Evolutionary conservation across 2,329 filamentous ascomycete species (phyloP).

Genomic region (Arthroderma uncinatum): DNA sequence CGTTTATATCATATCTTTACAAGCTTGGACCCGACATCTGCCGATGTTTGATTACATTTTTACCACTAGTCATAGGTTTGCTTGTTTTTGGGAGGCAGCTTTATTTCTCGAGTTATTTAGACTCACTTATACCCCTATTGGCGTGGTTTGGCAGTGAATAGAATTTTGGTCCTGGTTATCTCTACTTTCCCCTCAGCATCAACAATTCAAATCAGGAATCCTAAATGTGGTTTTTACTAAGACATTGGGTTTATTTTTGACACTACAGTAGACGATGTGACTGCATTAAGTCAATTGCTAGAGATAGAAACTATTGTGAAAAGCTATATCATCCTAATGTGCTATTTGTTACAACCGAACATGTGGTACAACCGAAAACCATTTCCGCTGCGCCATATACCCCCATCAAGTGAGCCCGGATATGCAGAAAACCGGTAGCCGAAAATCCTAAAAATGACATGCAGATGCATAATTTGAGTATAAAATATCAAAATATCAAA

Average conservation of each 20-base stretch:
- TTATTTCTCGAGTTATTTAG: not conserved
- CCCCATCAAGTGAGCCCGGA: no score
- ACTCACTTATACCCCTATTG: not conserved
- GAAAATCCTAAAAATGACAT: not conserved
- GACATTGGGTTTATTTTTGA: no score
- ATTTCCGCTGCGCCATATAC: no score
- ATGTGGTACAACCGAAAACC: no score
- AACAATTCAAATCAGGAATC: no score
- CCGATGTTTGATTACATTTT: conserved; percentile 26
- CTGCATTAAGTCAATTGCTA: no score
- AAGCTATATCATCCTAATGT: no score
- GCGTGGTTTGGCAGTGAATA: not conserved
- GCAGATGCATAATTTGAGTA: not conserved
- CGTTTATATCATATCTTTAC: conserved; percentile 41
- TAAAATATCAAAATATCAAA: conserved; percentile 28
- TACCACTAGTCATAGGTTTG: not conserved
- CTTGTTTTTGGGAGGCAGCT: not conserved
- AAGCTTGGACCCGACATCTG: conserved; percentile 35
- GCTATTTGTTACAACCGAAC: no score
- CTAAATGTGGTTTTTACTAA: no score
- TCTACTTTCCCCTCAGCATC: not conserved
- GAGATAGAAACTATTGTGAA: no score
- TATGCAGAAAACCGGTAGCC: not conserved
- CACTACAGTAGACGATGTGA: no score
- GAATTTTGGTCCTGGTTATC: not conserved